These are phyloP conservation scores for Vitis rupestris DNA, from an alignment of 164 flowering plant species.

Conservation along the genomic window DNA sequence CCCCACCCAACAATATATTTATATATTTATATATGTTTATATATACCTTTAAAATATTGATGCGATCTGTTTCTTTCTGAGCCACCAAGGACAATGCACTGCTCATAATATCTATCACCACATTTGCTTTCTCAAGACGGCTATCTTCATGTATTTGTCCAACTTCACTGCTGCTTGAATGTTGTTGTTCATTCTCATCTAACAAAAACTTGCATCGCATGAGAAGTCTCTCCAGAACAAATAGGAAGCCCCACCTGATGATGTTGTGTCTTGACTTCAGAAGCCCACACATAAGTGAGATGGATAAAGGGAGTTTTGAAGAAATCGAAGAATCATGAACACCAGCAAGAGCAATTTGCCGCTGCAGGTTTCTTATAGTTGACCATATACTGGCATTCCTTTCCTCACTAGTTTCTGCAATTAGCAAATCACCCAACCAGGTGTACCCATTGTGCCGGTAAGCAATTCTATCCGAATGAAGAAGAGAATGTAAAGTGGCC, in stretches of 20 bases:
- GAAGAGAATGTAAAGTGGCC: slow-evolving; percentile 95
- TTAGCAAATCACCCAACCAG: slow-evolving; percentile 91
- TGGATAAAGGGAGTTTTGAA: slow-evolving; percentile 65
- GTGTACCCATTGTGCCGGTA: slow-evolving; percentile 87
- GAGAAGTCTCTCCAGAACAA: slow-evolving; percentile 85
- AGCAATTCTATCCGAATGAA: slow-evolving; percentile 79
- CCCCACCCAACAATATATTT: no score
- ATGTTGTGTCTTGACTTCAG: slow-evolving; percentile 73
- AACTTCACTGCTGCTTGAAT: slow-evolving; percentile 29
- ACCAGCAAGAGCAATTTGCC: slow-evolving; percentile 59
- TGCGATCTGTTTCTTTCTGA: slow-evolving; percentile 87
- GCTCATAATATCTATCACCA: slow-evolving; percentile 88
- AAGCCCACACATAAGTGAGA: slow-evolving; percentile 88
- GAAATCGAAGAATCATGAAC: slow-evolving; percentile 51
- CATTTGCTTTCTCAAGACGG: slow-evolving; percentile 89
- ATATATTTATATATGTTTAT: no score
- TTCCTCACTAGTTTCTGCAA: slow-evolving; percentile 68
- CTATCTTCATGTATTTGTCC: slow-evolving; percentile 24
- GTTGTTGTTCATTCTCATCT: slow-evolving; percentile 68
- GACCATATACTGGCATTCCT: slow-evolving; percentile 48
- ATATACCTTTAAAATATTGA: slow-evolving; percentile 89
- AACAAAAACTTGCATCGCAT: slow-evolving; percentile 81
- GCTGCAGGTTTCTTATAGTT: slow-evolving; percentile 60
- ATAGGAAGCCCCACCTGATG: slow-evolving; percentile 91
- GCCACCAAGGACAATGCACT: slow-evolving; percentile 74